Conservation (phyloP, 352 stramenopile genomes). For the Phytophthora meadii region DNA sequence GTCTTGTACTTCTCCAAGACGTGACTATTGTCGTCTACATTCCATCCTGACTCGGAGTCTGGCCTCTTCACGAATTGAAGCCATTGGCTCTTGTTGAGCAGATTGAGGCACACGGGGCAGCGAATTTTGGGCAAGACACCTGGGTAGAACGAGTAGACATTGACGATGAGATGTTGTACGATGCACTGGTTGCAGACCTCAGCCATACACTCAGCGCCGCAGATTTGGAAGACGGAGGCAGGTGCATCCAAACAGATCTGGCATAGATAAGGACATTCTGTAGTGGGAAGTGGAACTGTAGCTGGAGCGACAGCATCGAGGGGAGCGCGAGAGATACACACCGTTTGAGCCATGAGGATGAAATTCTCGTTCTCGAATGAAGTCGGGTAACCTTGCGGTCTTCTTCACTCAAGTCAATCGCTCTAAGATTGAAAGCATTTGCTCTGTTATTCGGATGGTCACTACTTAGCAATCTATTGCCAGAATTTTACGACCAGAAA, state of each 20-base stretch:
- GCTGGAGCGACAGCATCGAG: not conserved
- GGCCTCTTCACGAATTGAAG: conserved; percentile 31
- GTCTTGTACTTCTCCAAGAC: conserved; percentile 66
- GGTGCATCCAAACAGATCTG: conserved; percentile 72
- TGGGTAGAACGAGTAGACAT: conserved; percentile 66
- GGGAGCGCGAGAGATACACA: conserved; percentile 3
- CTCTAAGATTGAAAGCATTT: no score
- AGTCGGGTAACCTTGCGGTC: no score
- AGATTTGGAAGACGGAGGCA: conserved; percentile 47
- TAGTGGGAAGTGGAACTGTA: not conserved
- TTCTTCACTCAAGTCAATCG: no score
- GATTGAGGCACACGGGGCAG: conserved; percentile 64
- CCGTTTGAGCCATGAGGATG: no score
- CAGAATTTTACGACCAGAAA: no score
- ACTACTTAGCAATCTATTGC: no score
- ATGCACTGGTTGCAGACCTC: conserved; percentile 53
- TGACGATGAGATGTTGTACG: conserved; percentile 57
- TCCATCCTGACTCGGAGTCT: no score
- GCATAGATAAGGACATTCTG: conserved; percentile 47
- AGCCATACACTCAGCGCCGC: conserved; percentile 45
- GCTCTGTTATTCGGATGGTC: no score
- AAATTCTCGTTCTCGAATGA: no score
- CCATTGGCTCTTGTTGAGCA: conserved; percentile 66
- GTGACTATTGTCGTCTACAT: conserved; percentile 44
- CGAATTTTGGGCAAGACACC: conserved; percentile 70